Percentiles rank a stretch among this genome's conserved stretches.
phyloP scores from a whole-genome alignment of 2,329 filamentous ascomycete genomes.

The Scytalidium lignicola region DNA sequence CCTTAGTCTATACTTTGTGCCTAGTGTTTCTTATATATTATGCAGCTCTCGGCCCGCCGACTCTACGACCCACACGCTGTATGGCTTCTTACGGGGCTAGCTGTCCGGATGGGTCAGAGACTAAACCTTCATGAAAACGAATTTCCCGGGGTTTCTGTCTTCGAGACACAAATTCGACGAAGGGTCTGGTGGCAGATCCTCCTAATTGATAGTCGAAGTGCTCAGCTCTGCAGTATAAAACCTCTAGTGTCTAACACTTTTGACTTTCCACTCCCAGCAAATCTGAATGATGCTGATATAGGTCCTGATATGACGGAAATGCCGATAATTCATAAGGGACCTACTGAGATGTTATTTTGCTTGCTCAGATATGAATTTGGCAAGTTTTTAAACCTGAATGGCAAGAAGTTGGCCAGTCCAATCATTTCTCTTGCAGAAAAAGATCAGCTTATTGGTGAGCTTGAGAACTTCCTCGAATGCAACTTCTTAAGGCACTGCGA shows the following conservation, averaged over 20 bases:
- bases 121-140: conserved; percentile 64
- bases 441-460: conserved; percentile 25
- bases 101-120: conserved; percentile 60
- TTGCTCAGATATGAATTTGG: no score
- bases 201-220: conserved; percentile 42
- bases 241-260: conserved; percentile 52
- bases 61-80: conserved; percentile 51
- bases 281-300: conserved; percentile 52
- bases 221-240: conserved; percentile 19
- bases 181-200: conserved; percentile 63
- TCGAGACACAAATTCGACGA: conserved; percentile 63
- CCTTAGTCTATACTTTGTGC: no score
- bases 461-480: conserved; percentile 32
- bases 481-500: conserved; percentile 34
- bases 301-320: conserved; percentile 40
- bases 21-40: no score
- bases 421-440: conserved; percentile 6
- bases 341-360: conserved; percentile 46
- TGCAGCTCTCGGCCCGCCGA: conserved; percentile 8
- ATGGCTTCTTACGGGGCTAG: conserved; percentile 57
- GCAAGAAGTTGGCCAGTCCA: background rate
- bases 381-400: no score
- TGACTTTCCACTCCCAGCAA: conserved; percentile 50
- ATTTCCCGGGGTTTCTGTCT: conserved; percentile 49
- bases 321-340: conserved; percentile 42